Evolutionary conservation across 129 eudicot species (phyloP).

Genomic region (Scalesia atractyloides): DNA sequence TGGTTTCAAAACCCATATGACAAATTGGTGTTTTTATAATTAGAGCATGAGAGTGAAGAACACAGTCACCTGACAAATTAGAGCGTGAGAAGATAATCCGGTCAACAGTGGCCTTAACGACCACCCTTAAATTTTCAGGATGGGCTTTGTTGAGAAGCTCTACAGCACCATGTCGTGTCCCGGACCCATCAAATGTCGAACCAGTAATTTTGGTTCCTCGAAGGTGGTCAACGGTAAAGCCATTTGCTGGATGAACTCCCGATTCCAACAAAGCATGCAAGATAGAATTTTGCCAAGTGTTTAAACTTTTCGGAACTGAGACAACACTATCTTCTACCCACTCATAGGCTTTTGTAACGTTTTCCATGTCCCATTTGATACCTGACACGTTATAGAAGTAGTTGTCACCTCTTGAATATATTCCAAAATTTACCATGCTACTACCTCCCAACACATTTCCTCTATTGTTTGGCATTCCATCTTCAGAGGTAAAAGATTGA

Average conservation of each 20-base stretch:
- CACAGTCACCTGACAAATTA: conserved; percentile 5
- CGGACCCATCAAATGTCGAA: conserved; percentile 42
- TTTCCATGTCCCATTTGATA: conserved; percentile 21
- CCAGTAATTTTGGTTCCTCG: conserved; percentile 40
- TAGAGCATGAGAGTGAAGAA: no score
- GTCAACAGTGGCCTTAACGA: conserved; percentile 46
- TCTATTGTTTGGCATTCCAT: conserved; percentile 27
- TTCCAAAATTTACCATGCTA: conserved; percentile 33
- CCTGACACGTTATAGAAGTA: conserved; percentile 26
- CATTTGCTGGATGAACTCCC: conserved; percentile 33
- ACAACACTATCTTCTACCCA: conserved; percentile 48
- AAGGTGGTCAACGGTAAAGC: conserved; percentile 38
- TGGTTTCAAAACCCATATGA: no score
- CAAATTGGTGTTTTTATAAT: no score
- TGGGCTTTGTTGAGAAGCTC: conserved; percentile 48
- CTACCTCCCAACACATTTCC: conserved; percentile 34
- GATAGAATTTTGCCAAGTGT: conserved; percentile 26
- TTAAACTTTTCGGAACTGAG: not conserved
- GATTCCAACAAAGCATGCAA: conserved; percentile 31
- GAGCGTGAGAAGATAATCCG: conserved; percentile 29
- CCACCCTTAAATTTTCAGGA: conserved; percentile 30
- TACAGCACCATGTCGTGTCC: conserved; percentile 45
- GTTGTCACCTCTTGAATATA: conserved; percentile 34
- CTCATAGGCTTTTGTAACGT: conserved; percentile 25
- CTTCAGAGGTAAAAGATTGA: conserved; percentile 32